phyloP scores from a whole-genome alignment of 371 early-diverging fungal genomes.

The Haplosporangium sp. region DNA sequence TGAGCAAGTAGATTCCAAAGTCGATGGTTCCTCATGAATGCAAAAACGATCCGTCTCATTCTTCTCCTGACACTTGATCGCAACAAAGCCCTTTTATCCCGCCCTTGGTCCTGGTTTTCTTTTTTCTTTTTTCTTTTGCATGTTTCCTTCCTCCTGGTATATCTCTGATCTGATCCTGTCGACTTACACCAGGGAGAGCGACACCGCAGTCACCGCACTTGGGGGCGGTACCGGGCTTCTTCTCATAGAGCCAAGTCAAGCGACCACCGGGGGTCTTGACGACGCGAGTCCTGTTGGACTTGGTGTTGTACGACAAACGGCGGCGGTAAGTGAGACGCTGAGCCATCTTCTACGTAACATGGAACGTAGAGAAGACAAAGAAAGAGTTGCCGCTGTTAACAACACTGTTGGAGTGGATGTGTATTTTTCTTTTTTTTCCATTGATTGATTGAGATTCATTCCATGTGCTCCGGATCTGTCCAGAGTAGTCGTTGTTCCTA shows the following conservation, averaged over 20 bases:
- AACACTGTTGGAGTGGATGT: not conserved
- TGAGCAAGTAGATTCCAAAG: too few relatives aligned
- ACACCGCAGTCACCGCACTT: constrained; percentile 98
- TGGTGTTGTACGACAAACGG: constrained; percentile 98
- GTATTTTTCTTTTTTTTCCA: too few relatives aligned
- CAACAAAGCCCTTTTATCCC: too few relatives aligned
- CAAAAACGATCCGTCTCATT: too few relatives aligned
- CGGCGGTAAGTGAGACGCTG: constrained; percentile 98
- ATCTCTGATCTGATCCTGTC: not conserved
- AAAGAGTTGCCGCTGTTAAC: constrained; percentile 1
- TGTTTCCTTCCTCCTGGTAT: not conserved
- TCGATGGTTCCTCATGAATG: too few relatives aligned
- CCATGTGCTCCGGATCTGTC: too few relatives aligned
- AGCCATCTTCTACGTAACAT: constrained; percentile 63
- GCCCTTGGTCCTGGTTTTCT: not conserved
- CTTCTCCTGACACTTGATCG: too few relatives aligned
- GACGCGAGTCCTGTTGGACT: constrained; percentile 95
- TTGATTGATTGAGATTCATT: too few relatives aligned
- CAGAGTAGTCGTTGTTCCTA: too few relatives aligned
- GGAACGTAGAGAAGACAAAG: not conserved
- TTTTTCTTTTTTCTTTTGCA: too few relatives aligned
- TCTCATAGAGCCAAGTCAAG: constrained; percentile 90
- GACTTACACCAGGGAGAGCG: constrained; percentile 88
- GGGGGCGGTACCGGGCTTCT: constrained; percentile 93
- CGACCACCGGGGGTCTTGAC: constrained; percentile 98